Conservation (phyloP, 495 filamentous ascomycete species). For the Bryoglossum gracile region DNA sequence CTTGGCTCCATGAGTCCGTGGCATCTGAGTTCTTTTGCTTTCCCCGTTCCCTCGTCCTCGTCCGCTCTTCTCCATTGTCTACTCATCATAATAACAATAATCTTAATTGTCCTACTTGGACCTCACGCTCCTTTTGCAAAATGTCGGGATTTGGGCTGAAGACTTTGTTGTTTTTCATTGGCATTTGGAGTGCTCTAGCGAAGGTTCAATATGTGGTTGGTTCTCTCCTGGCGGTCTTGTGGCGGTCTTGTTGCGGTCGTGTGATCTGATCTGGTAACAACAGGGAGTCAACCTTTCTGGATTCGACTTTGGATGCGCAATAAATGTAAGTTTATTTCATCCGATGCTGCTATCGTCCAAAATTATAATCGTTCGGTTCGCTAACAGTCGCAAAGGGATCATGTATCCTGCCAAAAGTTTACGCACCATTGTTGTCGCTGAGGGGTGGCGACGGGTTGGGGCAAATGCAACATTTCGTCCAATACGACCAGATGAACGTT, state of each 20-base stretch:
- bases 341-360: too few relatives aligned
- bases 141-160: too few relatives aligned
- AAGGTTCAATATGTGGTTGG: conserved; percentile 7
- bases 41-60: too few relatives aligned
- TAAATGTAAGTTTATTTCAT: conserved; percentile 11
- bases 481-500: conserved; percentile 45
- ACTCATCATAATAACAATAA: too few relatives aligned
- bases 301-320: conserved; percentile 15
- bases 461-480: conserved; percentile 54
- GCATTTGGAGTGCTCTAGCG: background rate
- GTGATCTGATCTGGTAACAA: background rate
- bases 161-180: conserved; percentile 4
- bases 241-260: background rate
- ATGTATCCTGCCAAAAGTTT: conserved; percentile 28
- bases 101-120: too few relatives aligned
- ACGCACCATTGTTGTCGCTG: conserved; percentile 21
- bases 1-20: too few relatives aligned
- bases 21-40: too few relatives aligned
- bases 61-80: too few relatives aligned
- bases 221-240: too few relatives aligned
- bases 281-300: conserved; percentile 16
- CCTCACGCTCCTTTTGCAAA: too few relatives aligned
- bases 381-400: conserved; percentile 37
- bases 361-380: background rate
- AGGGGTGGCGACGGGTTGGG: conserved; percentile 32